Evolutionary conservation across 441 rosid species (phyloP), one percentile per base, ranked within the genome.

Genomic region (Pelargonium cotyledonis): DNA sequence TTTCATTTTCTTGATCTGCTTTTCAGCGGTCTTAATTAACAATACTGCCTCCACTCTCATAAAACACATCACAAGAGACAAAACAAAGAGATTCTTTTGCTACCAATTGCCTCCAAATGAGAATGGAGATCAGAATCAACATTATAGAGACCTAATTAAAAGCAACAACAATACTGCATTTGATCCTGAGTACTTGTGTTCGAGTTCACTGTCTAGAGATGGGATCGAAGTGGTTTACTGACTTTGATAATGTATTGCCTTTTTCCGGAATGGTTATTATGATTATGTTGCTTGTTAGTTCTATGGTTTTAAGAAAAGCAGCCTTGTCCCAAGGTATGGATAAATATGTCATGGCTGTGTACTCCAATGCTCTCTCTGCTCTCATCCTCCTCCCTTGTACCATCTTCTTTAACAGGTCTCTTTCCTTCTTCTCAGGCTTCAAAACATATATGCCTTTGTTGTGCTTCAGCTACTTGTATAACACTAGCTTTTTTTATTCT

Each of bases 321-420:
- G 85, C 85, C 63, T 74, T 81, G 73, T 26, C 76, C 23, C 72
- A 77, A 64, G 86, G 86, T 1, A 41, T 81, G 79, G 81, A 80
- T 67, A 75, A 79, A 40, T 76, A 74, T 19, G 77, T 80, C 15
- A 77, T 76, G 38, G 66, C 74, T 15, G 16, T 55, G 26, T 85
- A 85, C 58, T 63, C 77, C 4, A 76, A 76, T 23, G 73, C 79
- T 4, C 41, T 83, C 1, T 75, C 75, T 51, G 68, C 81, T 44
- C 43, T 79, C 62, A 44, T 79, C 41, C 81, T 85, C 43, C 72
- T 76, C 51, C 88, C 85, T 41, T 65, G 61, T 23, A 57, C 61
- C 26, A 16, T 81, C 68, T 4, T 68, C 60, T 75, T 66, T 44
- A 26, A 38, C 71, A 47, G 76, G 61, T 68, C n/a, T 16, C 65